phyloP scores from a whole-genome alignment of 2,329 filamentous ascomycete genomes.

The Phaeosphaeria sp. region DNA sequence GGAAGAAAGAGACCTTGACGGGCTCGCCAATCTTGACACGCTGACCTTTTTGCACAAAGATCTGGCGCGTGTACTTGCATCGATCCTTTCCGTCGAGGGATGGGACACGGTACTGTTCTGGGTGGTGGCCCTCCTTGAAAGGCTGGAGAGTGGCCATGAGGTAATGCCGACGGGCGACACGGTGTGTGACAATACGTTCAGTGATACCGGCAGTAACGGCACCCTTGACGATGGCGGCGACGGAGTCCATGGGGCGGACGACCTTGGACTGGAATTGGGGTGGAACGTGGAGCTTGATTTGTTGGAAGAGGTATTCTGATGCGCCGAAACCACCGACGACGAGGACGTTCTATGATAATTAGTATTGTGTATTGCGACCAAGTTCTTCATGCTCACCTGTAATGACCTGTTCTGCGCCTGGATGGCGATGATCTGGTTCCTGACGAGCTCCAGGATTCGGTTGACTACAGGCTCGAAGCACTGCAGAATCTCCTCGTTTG shows the following conservation, averaged over 20 bases:
- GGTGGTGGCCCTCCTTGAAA: slow-evolving; percentile 98
- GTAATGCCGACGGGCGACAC: slow-evolving; percentile 96
- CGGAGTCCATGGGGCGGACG: slow-evolving; percentile 97
- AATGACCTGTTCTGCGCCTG: slow-evolving; percentile 93
- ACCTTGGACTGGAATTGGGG: slow-evolving; percentile 99
- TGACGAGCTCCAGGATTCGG: slow-evolving; percentile 91
- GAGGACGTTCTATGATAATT: slow-evolving; percentile 74
- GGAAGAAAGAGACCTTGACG: slow-evolving; percentile 98
- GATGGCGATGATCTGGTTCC: slow-evolving; percentile 98
- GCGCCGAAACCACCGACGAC: slow-evolving; percentile 98
- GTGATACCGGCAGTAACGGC: slow-evolving; percentile 98
- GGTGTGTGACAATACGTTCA: slow-evolving; percentile 93
- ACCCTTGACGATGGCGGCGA: slow-evolving; percentile 97
- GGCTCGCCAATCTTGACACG: slow-evolving; percentile 99
- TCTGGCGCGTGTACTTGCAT: slow-evolving; percentile 98
- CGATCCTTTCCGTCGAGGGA: slow-evolving; percentile 96
- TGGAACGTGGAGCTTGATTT: slow-evolving; percentile 97
- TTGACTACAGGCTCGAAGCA: slow-evolving; percentile 99
- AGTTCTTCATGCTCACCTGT: slow-evolving; percentile 62
- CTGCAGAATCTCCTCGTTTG: slow-evolving; percentile 97
- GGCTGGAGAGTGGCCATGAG: slow-evolving; percentile 98
- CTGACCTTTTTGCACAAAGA: slow-evolving; percentile 98
- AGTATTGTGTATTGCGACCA: slow-evolving; percentile 18
- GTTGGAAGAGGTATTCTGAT: slow-evolving; percentile 98
- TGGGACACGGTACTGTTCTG: slow-evolving; percentile 96